Base-by-base conservation (phyloP, 345 rosid species). In the Hirschfeldia incana region DNA sequence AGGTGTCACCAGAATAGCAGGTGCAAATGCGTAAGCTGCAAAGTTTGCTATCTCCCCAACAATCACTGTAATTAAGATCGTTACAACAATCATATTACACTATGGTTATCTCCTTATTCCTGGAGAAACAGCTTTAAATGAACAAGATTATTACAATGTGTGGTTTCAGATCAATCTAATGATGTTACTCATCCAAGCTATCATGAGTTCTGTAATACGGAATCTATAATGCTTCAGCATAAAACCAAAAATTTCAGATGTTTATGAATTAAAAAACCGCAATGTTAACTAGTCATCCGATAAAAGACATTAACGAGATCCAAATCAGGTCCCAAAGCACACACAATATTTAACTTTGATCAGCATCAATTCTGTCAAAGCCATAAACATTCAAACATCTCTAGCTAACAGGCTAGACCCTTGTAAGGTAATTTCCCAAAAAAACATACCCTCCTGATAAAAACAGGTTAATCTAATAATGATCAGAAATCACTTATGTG, bases 11-110 rank as follows among this genome's bases (percentile, higher is more conserved):
- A 94, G 88, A 82, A 94, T 92, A 16, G 98, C 97, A 1, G 98
- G 98, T 68, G 98, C 98, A 74, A 67, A 94, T 63, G 97, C 98
- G 77, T 94, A 94, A 15, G 98, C 97, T 67, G 97, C 98, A 70
- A 94, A 94, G 75, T 94, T 94, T 4, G 98, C 97, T 60, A 92
- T 33, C 85, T 94, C 98, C 39, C 98, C 98, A 53, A 86, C 58
- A 72, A 94, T 86, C 98, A 94, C 97, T 94, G 46, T 0, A 73
- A 60, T 69, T 51, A 51, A 13, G 57, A 15, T 67, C 15, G 49
- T 42, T 3, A 58, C 72, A 58, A 58, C 72, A 58, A 29, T 21
- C 10, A 51, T 51, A 51, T 51, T 51, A 21, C 27, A 21, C 29
- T 17, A 3, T 57, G 29, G 28, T 17, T 27, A 15, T 27, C 17